phyloP scores from a whole-genome alignment of 768 basidiomycete genomes.

The Russula lepida region DNA sequence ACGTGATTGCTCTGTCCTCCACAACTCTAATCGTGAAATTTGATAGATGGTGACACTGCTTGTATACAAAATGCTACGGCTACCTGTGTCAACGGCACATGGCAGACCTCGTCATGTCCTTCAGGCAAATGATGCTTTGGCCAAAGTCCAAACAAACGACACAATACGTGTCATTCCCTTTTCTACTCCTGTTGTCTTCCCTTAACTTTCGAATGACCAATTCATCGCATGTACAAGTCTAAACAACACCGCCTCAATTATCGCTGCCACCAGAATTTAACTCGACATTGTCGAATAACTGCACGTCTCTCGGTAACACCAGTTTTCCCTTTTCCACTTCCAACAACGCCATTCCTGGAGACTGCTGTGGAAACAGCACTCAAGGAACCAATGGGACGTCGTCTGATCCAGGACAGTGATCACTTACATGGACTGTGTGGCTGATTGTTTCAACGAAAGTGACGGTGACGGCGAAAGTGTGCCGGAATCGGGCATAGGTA shows the following conservation, averaged over 20 bases:
- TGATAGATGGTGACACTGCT: slow-evolving; percentile 36
- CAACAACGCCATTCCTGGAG: neutral
- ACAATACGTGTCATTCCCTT: slow-evolving; percentile 31
- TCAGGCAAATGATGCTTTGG: slow-evolving; percentile 42
- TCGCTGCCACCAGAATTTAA: slow-evolving; percentile 39
- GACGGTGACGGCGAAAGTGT: no score
- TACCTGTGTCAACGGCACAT: slow-evolving; percentile 35
- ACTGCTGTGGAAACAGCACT: neutral
- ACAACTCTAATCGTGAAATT: neutral
- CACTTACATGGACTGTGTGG: no score
- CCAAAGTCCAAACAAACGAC: slow-evolving; percentile 35
- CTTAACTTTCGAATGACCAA: slow-evolving; percentile 24
- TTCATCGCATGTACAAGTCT: slow-evolving; percentile 45
- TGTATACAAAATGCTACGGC: slow-evolving; percentile 38
- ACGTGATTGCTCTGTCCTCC: neutral
- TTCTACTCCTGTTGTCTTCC: neutral
- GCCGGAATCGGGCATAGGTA: no score
- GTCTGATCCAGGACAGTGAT: slow-evolving; percentile 26
- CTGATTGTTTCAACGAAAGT: no score
- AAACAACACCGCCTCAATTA: slow-evolving; percentile 37
- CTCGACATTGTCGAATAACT: slow-evolving; percentile 33
- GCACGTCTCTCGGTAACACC: slow-evolving; percentile 18
- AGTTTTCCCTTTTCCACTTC: slow-evolving; percentile 22
- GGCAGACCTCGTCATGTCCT: slow-evolving; percentile 34
- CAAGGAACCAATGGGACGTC: slow-evolving; percentile 2